Conservation (phyloP, 1,139 yeast species). For the Williopsis jadinii region DNA sequence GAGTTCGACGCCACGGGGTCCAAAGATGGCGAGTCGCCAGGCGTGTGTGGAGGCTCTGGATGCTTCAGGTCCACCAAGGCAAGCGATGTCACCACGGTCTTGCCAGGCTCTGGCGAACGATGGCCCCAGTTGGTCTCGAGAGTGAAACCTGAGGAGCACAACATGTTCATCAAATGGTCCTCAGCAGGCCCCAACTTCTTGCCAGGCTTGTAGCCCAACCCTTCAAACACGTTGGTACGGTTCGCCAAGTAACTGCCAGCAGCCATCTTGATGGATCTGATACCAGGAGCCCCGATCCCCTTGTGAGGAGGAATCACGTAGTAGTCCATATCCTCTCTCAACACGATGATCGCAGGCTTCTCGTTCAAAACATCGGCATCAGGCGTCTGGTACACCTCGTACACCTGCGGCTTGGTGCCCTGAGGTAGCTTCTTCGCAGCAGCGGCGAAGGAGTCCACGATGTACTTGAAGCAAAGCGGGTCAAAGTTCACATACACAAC, state of each 20-base stretch:
- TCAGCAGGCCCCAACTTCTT: constrained; percentile 83
- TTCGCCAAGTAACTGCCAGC: constrained; percentile 59
- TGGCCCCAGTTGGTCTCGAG: constrained; percentile 77
- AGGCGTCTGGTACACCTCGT: constrained; percentile 25
- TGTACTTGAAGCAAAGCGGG: constrained; percentile 79
- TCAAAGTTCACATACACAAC: constrained; percentile 78
- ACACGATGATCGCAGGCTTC: constrained; percentile 86
- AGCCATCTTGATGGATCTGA: constrained; percentile 58
- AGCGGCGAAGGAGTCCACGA: constrained; percentile 39
- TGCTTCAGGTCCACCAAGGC: constrained; percentile 65
- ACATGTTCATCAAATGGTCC: constrained; percentile 90
- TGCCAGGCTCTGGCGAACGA: constrained; percentile 76
- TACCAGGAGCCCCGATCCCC: constrained; percentile 31
- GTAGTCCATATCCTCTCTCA: constrained; percentile 90
- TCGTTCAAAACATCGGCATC: constrained; percentile 59
- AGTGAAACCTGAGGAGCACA: constrained; percentile 82
- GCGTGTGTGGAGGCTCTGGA: constrained; percentile 17
- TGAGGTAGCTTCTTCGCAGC: constrained; percentile 34
- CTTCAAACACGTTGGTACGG: constrained; percentile 65
- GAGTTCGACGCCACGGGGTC: constrained; percentile 37
- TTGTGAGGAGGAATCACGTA: constrained; percentile 76
- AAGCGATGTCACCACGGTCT: constrained; percentile 79
- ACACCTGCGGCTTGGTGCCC: constrained; percentile 25
- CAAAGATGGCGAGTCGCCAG: constrained; percentile 38
- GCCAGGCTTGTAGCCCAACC: constrained; percentile 40